Evolutionary conservation across 2,329 filamentous ascomycete genomes (phyloP), one percentile per base, ranked within the genome.

Genomic region (Apiospora aurea): DNA sequence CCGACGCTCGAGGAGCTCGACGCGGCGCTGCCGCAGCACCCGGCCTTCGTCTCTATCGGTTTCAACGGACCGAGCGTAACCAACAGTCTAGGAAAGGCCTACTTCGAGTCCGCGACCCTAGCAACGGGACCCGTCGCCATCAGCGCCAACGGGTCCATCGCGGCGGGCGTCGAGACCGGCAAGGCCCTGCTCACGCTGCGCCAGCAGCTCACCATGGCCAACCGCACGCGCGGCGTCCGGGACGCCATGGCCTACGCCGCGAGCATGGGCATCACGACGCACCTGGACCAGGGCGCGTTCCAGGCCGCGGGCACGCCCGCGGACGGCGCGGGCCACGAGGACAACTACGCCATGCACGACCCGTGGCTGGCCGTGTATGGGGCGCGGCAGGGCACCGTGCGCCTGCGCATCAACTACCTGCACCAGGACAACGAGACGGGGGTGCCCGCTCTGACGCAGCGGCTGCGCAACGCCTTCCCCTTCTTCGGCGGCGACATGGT

Each of bases 251-350:
- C 71, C 2, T 79, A 79, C 69, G 77, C 78, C 2, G 75, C 72
- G 3, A 73, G 75, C 1, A 18, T 79, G n/a, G 78, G 78, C 16
- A 74, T 79, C 13, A 79, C 78, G 0, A 79, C 78, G 3, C 77
- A 79, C 72, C 73, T 79, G 2, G 78, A 79, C 69, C 78, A 79
- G 66, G 78, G 78, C 14, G 78, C 73, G 2, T 79, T 79, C 53
- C 72, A 73, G 1, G 76, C 76, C 4, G 75, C 77, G 6, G 75
- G 74, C 21, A 79, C 76, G 2, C 73, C 78, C 0, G 26, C 71
- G 7, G 78, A 79, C 69, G 76, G 77, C 8, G 76, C 77, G 5
- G 78, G 73, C 18, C 71, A 73, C 72, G 78, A 78, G 46, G 75
- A 79, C 64, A 74, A 77, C 16, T 77, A 75, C 66, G 57, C 75